These are phyloP conservation scores for Fonsecaea pedrosoi DNA, from an alignment of 2,329 filamentous ascomycete genomes.

Conservation along the genomic window DNA sequence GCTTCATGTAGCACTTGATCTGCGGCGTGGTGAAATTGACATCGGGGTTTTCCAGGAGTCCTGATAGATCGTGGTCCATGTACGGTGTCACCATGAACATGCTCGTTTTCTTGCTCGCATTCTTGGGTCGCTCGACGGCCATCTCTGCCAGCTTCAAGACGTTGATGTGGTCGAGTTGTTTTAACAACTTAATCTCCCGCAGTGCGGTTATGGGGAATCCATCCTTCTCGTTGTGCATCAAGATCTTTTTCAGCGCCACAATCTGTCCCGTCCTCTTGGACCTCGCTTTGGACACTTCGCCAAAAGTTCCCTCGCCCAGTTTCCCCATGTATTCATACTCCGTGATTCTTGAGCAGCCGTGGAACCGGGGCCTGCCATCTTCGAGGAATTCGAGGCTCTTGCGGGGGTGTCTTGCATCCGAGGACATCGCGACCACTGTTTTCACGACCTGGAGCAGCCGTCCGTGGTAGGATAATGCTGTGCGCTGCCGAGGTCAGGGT, in stretches of 20 bases:
- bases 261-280: slow-evolving; percentile 75
- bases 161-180: slow-evolving; percentile 90
- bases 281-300: slow-evolving; percentile 88
- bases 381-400: slow-evolving; percentile 53
- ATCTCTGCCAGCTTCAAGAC: slow-evolving; percentile 90
- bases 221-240: slow-evolving; percentile 99
- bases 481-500: background rate
- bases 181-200: slow-evolving; percentile 95
- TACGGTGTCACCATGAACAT: slow-evolving; percentile 99
- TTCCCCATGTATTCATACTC: slow-evolving; percentile 48
- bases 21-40: slow-evolving; percentile 87
- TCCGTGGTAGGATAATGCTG: background rate
- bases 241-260: slow-evolving; percentile 95
- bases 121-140: slow-evolving; percentile 81
- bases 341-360: slow-evolving; percentile 72
- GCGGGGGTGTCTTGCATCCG: slow-evolving; percentile 14
- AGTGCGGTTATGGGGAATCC: slow-evolving; percentile 99
- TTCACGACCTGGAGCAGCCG: background rate
- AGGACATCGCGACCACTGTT: slow-evolving; percentile 22
- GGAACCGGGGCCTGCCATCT: slow-evolving; percentile 67
- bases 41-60: slow-evolving; percentile 90
- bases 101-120: slow-evolving; percentile 79
- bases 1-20: slow-evolving; percentile 97
- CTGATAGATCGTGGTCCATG: slow-evolving; percentile 98
- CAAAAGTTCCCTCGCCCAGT: slow-evolving; percentile 94